Conservation (phyloP, 805 yeast species). For the Nakazawaea molendinolei region DNA sequence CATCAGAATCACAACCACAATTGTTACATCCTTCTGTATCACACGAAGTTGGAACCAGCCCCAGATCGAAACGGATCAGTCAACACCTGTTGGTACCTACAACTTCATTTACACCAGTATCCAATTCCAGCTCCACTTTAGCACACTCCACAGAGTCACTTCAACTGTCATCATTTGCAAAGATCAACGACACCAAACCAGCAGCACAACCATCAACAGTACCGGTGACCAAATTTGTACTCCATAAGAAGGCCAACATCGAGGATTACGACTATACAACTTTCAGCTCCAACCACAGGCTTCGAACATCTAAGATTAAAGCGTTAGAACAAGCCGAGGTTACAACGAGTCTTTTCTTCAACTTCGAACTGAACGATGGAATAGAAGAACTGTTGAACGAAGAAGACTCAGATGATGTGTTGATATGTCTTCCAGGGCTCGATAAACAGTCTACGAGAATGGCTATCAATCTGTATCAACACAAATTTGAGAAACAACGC, state of each 20-base stretch:
- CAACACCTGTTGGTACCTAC: slow-evolving; percentile 8
- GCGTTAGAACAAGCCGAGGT: slow-evolving; percentile 31
- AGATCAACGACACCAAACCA: too few relatives aligned
- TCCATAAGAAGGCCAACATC: slow-evolving; percentile 16
- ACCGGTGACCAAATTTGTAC: slow-evolving; percentile 1
- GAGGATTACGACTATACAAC: slow-evolving; percentile 28
- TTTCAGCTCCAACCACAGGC: slow-evolving; percentile 26
- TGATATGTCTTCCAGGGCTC: slow-evolving; percentile 8
- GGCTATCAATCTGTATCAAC: slow-evolving; percentile 11
- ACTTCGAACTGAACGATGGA: slow-evolving; percentile 12
- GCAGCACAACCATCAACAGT: too few relatives aligned
- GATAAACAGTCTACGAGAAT: slow-evolving; percentile 1
- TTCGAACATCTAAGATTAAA: slow-evolving; percentile 26
- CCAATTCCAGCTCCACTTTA: neutral
- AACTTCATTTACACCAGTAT: slow-evolving; percentile 1
- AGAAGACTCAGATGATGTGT: slow-evolving; percentile 3
- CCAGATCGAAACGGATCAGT: slow-evolving; percentile 2
- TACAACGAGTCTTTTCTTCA: slow-evolving; percentile 24
- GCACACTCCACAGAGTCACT: neutral
- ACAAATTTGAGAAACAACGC: too few relatives aligned
- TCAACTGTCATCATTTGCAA: neutral
- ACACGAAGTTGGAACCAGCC: slow-evolving; percentile 4
- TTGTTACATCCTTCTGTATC: slow-evolving; percentile 1
- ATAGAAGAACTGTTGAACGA: slow-evolving; percentile 17
- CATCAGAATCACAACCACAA: neutral